Evolutionary conservation across 2,329 filamentous ascomycete species (phyloP).

Genomic region (Cercospora sp.): DNA sequence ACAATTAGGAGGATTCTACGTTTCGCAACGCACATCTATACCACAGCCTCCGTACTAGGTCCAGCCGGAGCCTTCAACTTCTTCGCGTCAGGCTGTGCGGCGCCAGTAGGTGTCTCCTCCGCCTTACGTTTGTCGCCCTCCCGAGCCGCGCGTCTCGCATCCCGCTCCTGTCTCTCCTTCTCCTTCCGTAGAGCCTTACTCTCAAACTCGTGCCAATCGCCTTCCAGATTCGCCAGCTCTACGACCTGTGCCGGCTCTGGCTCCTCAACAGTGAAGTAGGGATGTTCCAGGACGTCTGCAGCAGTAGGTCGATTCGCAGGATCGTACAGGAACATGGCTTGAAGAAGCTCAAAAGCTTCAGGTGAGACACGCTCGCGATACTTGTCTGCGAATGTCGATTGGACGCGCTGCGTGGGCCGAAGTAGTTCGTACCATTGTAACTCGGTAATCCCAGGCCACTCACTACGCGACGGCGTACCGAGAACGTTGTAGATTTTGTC

Average conservation of each 20-base stretch:
- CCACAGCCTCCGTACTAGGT: slow-evolving; percentile 1
- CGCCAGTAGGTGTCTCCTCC: slow-evolving; percentile 28
- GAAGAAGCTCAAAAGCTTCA: slow-evolving; percentile 78
- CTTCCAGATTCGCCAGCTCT: slow-evolving; percentile 79
- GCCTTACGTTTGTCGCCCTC: slow-evolving; percentile 47
- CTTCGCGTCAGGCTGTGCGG: slow-evolving; percentile 26
- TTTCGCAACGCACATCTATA: slow-evolving; percentile 7
- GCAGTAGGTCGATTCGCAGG: slow-evolving; percentile 80
- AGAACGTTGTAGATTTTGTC: slow-evolving; percentile 95
- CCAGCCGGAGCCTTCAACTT: slow-evolving; percentile 27
- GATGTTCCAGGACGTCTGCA: slow-evolving; percentile 77
- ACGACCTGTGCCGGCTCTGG: slow-evolving; percentile 73
- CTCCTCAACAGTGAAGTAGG: slow-evolving; percentile 83
- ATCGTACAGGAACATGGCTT: slow-evolving; percentile 86
- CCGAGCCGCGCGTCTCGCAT: slow-evolving; percentile 50
- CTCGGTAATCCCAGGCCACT: slow-evolving; percentile 88
- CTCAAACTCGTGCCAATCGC: slow-evolving; percentile 99
- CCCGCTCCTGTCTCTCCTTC: slow-evolving; percentile 68
- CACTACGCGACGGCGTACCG: slow-evolving; percentile 77
- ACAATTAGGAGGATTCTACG: slow-evolving; percentile 6
- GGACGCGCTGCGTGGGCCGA: slow-evolving; percentile 70
- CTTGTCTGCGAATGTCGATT: slow-evolving; percentile 76
- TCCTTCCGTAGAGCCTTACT: slow-evolving; percentile 92
- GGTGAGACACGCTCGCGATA: slow-evolving; percentile 76
- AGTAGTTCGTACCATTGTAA: slow-evolving; percentile 97